Evolutionary conservation across 768 basidiomycete species (phyloP), one percentile per base, ranked within the genome.

Genomic region (Grammothele lineata): DNA sequence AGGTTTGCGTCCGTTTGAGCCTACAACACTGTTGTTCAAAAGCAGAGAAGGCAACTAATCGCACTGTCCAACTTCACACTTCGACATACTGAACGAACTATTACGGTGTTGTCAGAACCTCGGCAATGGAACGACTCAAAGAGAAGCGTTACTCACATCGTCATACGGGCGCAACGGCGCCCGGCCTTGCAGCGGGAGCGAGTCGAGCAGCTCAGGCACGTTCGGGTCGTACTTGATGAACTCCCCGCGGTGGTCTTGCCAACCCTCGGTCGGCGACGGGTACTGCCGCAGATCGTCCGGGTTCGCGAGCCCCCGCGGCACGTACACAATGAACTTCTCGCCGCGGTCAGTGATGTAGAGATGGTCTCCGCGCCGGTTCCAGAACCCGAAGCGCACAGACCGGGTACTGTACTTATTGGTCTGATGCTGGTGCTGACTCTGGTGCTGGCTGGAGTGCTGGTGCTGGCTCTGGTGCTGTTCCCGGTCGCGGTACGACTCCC

Each of bases 351-450:
- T 27, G 21, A 51, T 21, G 25, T 44, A 45, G 40, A 85, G 71
- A 54, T 86, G 78, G 59, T 89, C 87, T 0, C 87, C 87, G 1
- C 85, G 78, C n/a, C 74, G 59, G 54, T 89, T 89, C 87, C 87
- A 89, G 54, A 69, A 79, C 1, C 86, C 87, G 26, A 65, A 64
- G 17, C 85, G 81, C 48, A 70, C 66, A 49, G 49, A 57, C 2
- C 52, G 48, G 18, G 25, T 14, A 17, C 8, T 64, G 43, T 44
- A 64, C 61, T 17, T 45, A 47, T 15, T 62, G 48, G 48, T 45
- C 11, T 67, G 69, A 36, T 64, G 59, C 7, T 62, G 56, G 25
- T 60, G 62, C 37, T 67, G 66, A 0, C 33, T 40, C 0, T n/a
- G n/a, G 49, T 50, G 58, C 2, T 51, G 48, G 18, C 26, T 14